A percentile compares a stretch with the other conserved stretches of the same genome.
These are phyloP conservation scores for Tetrapisispora fleetii DNA, from an alignment of 805 yeast genomes.

Conservation along the genomic window DNA sequence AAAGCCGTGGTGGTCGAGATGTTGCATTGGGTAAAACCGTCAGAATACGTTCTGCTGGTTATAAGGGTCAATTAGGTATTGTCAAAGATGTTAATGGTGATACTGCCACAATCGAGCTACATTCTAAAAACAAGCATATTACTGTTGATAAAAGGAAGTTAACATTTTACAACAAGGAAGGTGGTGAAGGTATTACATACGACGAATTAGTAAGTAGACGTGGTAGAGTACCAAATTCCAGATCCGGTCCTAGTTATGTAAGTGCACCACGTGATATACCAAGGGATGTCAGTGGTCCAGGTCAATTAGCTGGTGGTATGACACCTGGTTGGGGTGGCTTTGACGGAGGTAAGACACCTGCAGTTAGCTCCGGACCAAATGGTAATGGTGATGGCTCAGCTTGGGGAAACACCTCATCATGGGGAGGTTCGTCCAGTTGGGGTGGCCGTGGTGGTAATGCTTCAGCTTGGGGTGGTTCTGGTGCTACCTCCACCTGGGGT, in stretches of 20 bases:
- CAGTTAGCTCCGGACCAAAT: slow-evolving; percentile 23
- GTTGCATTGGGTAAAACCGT: slow-evolving; percentile 75
- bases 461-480: slow-evolving; percentile 35
- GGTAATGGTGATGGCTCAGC: slow-evolving; percentile 18
- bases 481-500: slow-evolving; percentile 31
- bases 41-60: slow-evolving; percentile 78
- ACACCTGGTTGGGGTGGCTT: slow-evolving; percentile 47
- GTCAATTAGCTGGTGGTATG: slow-evolving; percentile 34
- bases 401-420: slow-evolving; percentile 30
- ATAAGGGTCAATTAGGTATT: slow-evolving; percentile 90
- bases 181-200: slow-evolving; percentile 65
- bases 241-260: slow-evolving; percentile 29
- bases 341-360: slow-evolving; percentile 41
- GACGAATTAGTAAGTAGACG: slow-evolving; percentile 60
- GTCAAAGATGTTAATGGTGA: slow-evolving; percentile 90
- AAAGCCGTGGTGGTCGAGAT: slow-evolving; percentile 65
- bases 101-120: slow-evolving; percentile 85
- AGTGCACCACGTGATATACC: slow-evolving; percentile 29
- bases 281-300: slow-evolving; percentile 26
- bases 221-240: slow-evolving; percentile 31
- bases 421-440: slow-evolving; percentile 38
- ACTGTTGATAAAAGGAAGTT: slow-evolving; percentile 74
- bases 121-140: slow-evolving; percentile 80
- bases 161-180: slow-evolving; percentile 54
- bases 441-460: slow-evolving; percentile 31